Conservation (phyloP, 441 rosid species). For the Corymbia citriodora region DNA sequence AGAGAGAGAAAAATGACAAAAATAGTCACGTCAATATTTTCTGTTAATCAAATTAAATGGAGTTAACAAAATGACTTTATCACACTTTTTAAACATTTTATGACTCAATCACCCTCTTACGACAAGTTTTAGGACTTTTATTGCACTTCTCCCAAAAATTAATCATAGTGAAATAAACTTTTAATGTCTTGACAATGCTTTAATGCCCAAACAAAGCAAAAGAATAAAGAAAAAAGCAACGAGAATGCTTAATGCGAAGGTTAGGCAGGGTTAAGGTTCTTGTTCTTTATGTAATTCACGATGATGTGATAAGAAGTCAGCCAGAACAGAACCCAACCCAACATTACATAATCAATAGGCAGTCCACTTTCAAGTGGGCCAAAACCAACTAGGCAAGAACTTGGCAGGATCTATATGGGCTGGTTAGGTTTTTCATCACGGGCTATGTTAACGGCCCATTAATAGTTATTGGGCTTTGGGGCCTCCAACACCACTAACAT, state of each 20-base stretch:
- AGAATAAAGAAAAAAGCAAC: background rate
- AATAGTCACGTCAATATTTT: background rate
- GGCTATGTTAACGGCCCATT: background rate
- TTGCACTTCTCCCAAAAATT: background rate
- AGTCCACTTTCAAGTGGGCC: background rate
- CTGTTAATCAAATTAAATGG: no score
- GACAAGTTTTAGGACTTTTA: no score
- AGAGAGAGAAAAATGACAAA: background rate
- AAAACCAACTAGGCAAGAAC: background rate
- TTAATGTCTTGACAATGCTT: background rate
- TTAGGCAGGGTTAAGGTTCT: background rate
- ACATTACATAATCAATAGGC: background rate
- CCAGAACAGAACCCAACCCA: background rate
- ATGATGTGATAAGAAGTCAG: background rate
- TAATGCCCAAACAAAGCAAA: background rate
- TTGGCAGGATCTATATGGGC: background rate
- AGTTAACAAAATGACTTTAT: rapidly evolving
- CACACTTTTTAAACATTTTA: no score
- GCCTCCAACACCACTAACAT: background rate
- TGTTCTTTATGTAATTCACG: background rate
- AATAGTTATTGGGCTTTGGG: background rate
- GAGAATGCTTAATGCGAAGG: background rate
- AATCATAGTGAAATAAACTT: background rate
- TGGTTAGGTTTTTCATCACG: background rate
- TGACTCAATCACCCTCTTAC: rapidly evolving